Evolutionary conservation across 2,329 filamentous ascomycete species (phyloP).

Genomic region (Monascus ruber): DNA sequence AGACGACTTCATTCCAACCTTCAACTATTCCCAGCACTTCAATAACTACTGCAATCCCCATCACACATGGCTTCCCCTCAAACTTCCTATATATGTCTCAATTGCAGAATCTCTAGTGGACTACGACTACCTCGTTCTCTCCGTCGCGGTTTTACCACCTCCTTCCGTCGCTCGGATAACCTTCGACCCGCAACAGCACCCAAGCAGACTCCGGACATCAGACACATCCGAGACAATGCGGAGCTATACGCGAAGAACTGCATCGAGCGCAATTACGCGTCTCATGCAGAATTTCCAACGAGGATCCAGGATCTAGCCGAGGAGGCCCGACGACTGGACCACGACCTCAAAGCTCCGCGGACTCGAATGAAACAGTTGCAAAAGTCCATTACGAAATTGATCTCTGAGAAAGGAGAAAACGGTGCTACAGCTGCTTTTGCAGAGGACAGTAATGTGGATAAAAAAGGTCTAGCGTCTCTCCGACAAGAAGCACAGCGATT

Average conservation of each 20-base stretch:
- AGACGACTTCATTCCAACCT: no score
- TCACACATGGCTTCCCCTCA: conserved; percentile 3
- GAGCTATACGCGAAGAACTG: conserved; percentile 74
- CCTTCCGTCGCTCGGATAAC: conserved; percentile 12
- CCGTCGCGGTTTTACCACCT: conserved; percentile 11
- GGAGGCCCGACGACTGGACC: conserved; percentile 27
- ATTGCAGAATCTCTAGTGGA: conserved; percentile 15
- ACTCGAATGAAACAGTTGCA: conserved; percentile 35
- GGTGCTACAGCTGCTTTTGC: neutral
- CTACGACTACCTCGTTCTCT: conserved; percentile 1
- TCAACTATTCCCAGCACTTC: no score
- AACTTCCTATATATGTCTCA: conserved; percentile 22
- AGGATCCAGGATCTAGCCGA: conserved; percentile 37
- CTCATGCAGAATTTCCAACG: conserved; percentile 40
- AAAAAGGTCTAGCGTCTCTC: conserved; percentile 10
- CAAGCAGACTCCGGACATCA: conserved; percentile 69
- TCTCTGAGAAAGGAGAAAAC: conserved; percentile 8
- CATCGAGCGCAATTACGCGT: conserved; percentile 68
- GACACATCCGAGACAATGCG: conserved; percentile 78
- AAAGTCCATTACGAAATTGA: conserved; percentile 27
- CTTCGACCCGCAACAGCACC: conserved; percentile 59
- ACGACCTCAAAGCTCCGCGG: conserved; percentile 28
- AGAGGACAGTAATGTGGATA: conserved; percentile 6
- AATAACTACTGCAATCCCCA: no score
- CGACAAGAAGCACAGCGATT: conserved; percentile 28